Base-by-base conservation (phyloP, 2,329 filamentous ascomycete genomes). In the Sarocladium kiliense region DNA sequence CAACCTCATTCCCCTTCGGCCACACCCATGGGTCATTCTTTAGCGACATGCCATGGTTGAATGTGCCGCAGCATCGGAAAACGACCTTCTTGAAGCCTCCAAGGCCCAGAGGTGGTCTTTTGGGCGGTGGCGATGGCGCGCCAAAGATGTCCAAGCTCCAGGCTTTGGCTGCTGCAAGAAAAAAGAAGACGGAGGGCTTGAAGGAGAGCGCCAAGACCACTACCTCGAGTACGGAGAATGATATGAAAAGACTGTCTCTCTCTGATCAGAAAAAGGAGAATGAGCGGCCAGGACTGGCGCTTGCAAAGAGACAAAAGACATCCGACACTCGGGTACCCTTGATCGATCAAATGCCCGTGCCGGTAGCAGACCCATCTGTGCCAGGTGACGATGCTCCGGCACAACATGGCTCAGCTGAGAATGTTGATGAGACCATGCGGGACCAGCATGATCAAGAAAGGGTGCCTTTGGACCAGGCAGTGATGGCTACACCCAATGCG, bases 61-160 rank as follows among this genome's bases (percentile, higher is more conserved):
- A 86, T 54, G 76, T 93, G 11, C 89, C 91, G 21, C 63, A 71
- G 37, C 71, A 87, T 47, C 83, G 89, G 27, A 79, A 81, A 61
- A 81, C 87, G 16, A 77, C 87, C 16, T 80, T 92, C 36, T 71
- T 88, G 51, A 77, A 85, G 39, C 82, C 69, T 57, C 58, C 62
- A 16, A 80, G 34, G 59, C 84, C 80, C 54, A 75, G 74, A 49
- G 81, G 85, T 18, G 87, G 91, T 2, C 76, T 99, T 0, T 71
- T 96, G 2, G 95, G 94, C 27, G 95, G 94, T 32, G 79, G 84
- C 2, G 80, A 82, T 49, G 73, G 73, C 12, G 65, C 74, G n/a
- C 79, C 82, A 2, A 94, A 92, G 65, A 79, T 89, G 70, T 96
- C 93, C 4, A 99, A 99, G 65, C 77, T 99, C 45, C 93, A 96